Conservation (phyloP, 2,329 filamentous ascomycete species). For the Metarhizium guizhouense region DNA sequence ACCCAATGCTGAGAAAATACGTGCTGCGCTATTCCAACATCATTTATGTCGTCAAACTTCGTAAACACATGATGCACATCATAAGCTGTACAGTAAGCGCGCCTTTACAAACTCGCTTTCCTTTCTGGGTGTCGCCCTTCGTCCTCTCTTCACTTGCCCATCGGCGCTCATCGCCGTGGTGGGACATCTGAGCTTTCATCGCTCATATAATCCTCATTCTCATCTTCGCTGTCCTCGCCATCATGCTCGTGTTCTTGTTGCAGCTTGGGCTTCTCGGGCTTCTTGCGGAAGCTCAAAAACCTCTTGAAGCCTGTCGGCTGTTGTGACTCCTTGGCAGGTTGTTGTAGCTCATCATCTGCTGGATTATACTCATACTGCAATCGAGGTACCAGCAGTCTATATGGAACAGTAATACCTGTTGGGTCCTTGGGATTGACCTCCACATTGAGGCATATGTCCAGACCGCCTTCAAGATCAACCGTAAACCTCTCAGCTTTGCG, state of each 20-base stretch:
- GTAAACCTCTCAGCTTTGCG: conserved; percentile 44
- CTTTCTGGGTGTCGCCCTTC: conserved; percentile 1
- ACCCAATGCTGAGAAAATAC: neutral
- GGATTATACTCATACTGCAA: conserved; percentile 51
- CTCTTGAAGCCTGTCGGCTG: conserved; percentile 32
- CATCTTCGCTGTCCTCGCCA: conserved; percentile 15
- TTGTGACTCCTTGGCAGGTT: conserved; percentile 16
- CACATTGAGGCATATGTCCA: conserved; percentile 83
- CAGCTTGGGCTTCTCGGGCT: conserved; percentile 14
- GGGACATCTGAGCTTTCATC: conserved; percentile 5
- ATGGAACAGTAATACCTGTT: conserved; percentile 77
- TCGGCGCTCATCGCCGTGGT: conserved; percentile 3
- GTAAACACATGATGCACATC: neutral
- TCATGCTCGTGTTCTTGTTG: conserved; percentile 11
- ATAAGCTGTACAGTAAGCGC: neutral
- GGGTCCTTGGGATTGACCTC: conserved; percentile 83
- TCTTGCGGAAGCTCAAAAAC: conserved; percentile 35
- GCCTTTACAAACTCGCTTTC: neutral
- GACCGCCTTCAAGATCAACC: conserved; percentile 71
- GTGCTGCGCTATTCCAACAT: neutral
- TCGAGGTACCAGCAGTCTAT: conserved; percentile 75
- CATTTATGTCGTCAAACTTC: neutral
- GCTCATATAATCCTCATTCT: conserved; percentile 11
- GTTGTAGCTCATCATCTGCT: conserved; percentile 26
- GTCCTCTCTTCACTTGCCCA: neutral